phyloP scores from a whole-genome alignment of 345 rosid species.

The Excoecaria cochinchinensis region DNA sequence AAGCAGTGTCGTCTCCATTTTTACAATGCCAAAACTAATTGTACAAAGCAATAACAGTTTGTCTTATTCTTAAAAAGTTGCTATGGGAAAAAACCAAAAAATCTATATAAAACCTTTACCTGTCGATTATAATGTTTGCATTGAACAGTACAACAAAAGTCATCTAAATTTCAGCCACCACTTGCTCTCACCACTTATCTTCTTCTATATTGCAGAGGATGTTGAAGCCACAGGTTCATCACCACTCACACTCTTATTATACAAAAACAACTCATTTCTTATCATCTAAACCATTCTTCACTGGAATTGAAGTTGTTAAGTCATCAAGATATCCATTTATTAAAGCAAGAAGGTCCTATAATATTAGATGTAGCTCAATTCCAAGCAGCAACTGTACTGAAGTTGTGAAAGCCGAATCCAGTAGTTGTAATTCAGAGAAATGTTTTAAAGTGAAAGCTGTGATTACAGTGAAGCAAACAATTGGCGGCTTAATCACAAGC shows the following conservation, averaged over 20 bases:
- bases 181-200: background rate
- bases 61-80: too few relatives aligned
- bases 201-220: constrained; percentile 6
- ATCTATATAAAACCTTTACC: too few relatives aligned
- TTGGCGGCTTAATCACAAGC: constrained; percentile 30
- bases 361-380: background rate
- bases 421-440: background rate
- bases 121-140: too few relatives aligned
- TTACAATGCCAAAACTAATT: too few relatives aligned
- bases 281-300: constrained; percentile 31
- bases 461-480: constrained; percentile 35
- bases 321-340: background rate
- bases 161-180: background rate
- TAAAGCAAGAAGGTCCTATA: background rate
- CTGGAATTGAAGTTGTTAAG: constrained; percentile 25
- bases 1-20: too few relatives aligned
- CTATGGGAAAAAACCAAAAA: too few relatives aligned
- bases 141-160: background rate
- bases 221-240: constrained; percentile 34
- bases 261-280: constrained; percentile 3
- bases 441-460: constrained; percentile 31
- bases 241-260: constrained; percentile 9
- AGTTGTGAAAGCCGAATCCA: constrained; percentile 8
- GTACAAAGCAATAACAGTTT: too few relatives aligned
- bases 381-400: constrained; percentile 1